phyloP scores from a whole-genome alignment of 2,329 filamentous ascomycete genomes.

The Hymenoscyphus linearis region DNA sequence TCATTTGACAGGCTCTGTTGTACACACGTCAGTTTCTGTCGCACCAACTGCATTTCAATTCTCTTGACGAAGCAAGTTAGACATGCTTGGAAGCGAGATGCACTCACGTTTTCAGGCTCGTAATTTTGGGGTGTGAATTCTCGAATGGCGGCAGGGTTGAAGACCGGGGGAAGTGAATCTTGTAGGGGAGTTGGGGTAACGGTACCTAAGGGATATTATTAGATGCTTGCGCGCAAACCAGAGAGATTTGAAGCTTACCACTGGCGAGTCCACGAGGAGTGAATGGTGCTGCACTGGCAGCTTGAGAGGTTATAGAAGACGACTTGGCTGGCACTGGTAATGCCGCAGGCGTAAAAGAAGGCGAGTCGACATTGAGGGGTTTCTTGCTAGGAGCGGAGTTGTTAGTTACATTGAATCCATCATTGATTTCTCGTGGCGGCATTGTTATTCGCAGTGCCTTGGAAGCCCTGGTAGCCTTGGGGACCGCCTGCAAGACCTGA shows the following conservation, averaged over 20 bases:
- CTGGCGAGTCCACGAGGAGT: conserved; percentile 58
- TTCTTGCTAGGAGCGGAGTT: conserved; percentile 51
- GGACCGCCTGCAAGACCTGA: conserved; percentile 11
- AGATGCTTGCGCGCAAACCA: not conserved
- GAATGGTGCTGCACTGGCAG: conserved; percentile 82
- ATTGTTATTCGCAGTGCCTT: not conserved
- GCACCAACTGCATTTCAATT: not conserved
- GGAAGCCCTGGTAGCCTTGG: not conserved
- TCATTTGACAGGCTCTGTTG: conserved; percentile 38
- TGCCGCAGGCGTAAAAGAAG: conserved; percentile 77
- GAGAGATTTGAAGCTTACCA: conserved; percentile 20
- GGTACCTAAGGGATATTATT: conserved; percentile 28
- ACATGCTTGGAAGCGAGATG: not conserved
- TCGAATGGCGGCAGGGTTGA: conserved; percentile 52
- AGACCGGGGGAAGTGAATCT: conserved; percentile 38
- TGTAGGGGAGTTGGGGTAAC: conserved; percentile 28
- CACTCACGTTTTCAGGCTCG: conserved; percentile 35
- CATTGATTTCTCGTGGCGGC: not conserved
- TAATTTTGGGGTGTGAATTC: conserved; percentile 56
- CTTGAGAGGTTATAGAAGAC: conserved; percentile 76
- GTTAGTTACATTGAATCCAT: not conserved
- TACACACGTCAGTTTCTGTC: not conserved
- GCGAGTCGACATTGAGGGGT: conserved; percentile 89
- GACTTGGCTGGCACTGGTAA: conserved; percentile 53
- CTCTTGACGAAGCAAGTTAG: not conserved